These are phyloP conservation scores for Acaromyces ingoldii DNA, from an alignment of 1,284 basidiomycete genomes.

Conservation along the genomic window DNA sequence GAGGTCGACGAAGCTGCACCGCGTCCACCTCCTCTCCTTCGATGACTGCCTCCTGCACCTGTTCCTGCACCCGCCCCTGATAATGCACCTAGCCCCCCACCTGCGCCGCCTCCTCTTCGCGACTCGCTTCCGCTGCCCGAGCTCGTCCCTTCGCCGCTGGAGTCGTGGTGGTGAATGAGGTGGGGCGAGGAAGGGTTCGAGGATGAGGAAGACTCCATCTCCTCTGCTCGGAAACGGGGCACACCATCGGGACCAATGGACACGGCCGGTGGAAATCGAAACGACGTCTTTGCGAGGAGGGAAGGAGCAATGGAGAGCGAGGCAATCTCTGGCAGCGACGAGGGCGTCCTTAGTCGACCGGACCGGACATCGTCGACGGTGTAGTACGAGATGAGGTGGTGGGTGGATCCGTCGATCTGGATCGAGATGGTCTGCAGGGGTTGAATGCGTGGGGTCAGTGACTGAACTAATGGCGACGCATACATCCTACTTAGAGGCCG, in stretches of 20 bases:
- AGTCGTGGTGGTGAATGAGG: no score
- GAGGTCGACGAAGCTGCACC: neutral
- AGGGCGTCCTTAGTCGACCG: conserved; percentile 79
- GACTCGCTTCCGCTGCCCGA: conserved; percentile 4
- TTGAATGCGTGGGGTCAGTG: no score
- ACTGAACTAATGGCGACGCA: no score
- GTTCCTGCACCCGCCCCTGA: no score
- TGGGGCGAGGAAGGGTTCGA: no score
- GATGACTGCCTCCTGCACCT: no score
- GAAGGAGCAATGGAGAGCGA: conserved; percentile 79
- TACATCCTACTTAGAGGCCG: no score
- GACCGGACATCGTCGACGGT: conserved; percentile 82
- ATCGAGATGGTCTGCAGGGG: conserved; percentile 77
- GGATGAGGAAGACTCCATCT: no score
- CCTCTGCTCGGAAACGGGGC: conserved; percentile 57
- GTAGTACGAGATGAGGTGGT: conserved; percentile 96
- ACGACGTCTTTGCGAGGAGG: conserved; percentile 83
- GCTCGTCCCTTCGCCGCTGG: conserved; percentile 4
- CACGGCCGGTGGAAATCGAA: conserved; percentile 80
- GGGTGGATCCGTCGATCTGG: conserved; percentile 77
- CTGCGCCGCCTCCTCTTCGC: no score
- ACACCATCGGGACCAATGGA: conserved; percentile 76
- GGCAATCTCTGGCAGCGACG: conserved; percentile 78
- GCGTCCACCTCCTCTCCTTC: no score
- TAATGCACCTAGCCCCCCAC: no score